Conservation (phyloP, 495 filamentous ascomycete genomes). For the Aspergillus mulundensis region DNA sequence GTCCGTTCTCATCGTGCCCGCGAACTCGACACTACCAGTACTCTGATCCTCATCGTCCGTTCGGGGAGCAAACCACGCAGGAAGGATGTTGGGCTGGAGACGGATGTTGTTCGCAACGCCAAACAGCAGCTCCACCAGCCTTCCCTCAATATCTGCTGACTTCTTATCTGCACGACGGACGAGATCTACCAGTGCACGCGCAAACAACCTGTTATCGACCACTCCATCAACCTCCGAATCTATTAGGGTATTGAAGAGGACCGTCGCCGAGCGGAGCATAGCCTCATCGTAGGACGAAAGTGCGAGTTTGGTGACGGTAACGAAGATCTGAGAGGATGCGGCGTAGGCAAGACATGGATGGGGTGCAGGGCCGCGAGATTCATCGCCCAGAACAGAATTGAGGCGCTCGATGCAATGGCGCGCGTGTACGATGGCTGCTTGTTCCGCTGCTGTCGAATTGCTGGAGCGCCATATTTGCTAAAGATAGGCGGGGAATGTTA, state of each 20-base stretch:
- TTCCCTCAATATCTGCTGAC: constrained; percentile 72
- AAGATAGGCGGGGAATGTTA: constrained; percentile 11
- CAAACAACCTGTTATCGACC: constrained; percentile 77
- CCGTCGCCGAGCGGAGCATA: constrained; percentile 75
- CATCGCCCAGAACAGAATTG: constrained; percentile 77
- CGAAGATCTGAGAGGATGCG: constrained; percentile 78
- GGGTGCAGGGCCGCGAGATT: constrained; percentile 78
- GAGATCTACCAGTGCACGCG: constrained; percentile 75
- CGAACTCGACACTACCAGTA: constrained; percentile 61
- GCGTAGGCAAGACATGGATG: constrained; percentile 86
- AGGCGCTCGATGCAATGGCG: constrained; percentile 60
- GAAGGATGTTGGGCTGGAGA: constrained; percentile 74
- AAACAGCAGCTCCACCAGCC: constrained; percentile 88
- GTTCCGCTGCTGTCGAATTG: constrained; percentile 48
- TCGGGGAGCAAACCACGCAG: constrained; percentile 74
- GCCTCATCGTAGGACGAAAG: constrained; percentile 71
- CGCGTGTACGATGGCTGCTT: constrained; percentile 45
- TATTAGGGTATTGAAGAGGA: constrained; percentile 81
- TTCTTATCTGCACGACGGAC: constrained; percentile 53
- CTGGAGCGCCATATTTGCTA: constrained; percentile 79
- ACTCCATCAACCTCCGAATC: constrained; percentile 96
- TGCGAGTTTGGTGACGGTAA: constrained; percentile 80
- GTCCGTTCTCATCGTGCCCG: constrained; percentile 80
- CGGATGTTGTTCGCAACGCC: constrained; percentile 93
- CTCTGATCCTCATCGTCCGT: constrained; percentile 38